These are phyloP conservation scores for Candida ovalis DNA, from an alignment of 805 yeast genomes.

Conservation along the genomic window DNA sequence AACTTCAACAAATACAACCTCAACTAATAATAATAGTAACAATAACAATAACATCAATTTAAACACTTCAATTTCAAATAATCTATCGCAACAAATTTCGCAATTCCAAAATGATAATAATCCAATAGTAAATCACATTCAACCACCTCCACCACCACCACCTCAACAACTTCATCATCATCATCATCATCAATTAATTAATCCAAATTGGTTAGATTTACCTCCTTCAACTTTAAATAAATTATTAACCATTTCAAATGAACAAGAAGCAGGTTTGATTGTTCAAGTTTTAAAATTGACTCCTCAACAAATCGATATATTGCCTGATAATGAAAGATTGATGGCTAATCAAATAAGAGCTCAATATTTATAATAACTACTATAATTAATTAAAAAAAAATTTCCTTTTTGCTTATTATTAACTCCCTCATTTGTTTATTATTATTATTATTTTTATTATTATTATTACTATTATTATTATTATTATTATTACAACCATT, in stretches of 20 bases:
- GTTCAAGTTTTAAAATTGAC: slow-evolving; percentile 51
- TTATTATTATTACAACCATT: background rate
- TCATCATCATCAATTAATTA: slow-evolving; percentile 2
- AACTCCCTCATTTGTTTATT: too few species aligned
- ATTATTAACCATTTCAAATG: slow-evolving; percentile 43
- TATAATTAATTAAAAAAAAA: background rate
- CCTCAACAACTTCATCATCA: too few species aligned
- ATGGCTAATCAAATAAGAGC: slow-evolving; percentile 54
- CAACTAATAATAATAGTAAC: slow-evolving; percentile 7
- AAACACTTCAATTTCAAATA: too few species aligned
- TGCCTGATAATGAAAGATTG: slow-evolving; percentile 48
- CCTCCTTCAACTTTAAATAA: slow-evolving; percentile 48
- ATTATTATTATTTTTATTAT: too few species aligned
- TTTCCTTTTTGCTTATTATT: background rate
- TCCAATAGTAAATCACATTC: too few species aligned
- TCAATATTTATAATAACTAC: slow-evolving; percentile 41
- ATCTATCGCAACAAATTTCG: too few species aligned
- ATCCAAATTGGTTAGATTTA: slow-evolving; percentile 45
- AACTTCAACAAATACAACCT: slow-evolving; percentile 5
- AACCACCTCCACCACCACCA: too few species aligned
- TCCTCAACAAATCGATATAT: slow-evolving; percentile 43
- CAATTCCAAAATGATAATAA: too few species aligned
- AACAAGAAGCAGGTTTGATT: slow-evolving; percentile 54
- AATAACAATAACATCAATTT: slow-evolving; percentile 1
- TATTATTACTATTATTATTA: background rate